Percentiles rank a stretch among this genome's conserved stretches.
Evolutionary conservation across 768 basidiomycete genomes (phyloP).

Genomic region (Serendipita sp.): DNA sequence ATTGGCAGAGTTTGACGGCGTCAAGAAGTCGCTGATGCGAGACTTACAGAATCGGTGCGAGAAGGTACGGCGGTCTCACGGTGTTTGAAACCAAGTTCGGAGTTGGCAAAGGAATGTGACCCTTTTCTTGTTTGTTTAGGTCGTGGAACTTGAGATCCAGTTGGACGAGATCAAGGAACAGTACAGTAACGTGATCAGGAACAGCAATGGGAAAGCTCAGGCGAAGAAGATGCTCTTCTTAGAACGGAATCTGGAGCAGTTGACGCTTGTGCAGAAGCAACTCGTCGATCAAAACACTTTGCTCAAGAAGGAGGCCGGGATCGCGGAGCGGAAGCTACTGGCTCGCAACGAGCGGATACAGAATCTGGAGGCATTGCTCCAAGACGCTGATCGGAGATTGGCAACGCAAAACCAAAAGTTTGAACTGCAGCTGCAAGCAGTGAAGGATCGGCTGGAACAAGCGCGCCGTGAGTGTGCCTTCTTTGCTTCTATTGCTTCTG

Average conservation of each 20-base stretch:
- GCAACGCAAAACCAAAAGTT: slow-evolving; percentile 92
- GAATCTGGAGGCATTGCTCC: slow-evolving; percentile 81
- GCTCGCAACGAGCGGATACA: slow-evolving; percentile 96
- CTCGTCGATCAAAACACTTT: slow-evolving; percentile 96
- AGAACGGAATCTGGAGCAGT: slow-evolving; percentile 87
- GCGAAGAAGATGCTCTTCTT: slow-evolving; percentile 99
- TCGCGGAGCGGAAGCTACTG: slow-evolving; percentile 89
- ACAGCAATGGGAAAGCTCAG: slow-evolving; percentile 95
- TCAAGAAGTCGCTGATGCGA: slow-evolving; percentile 97
- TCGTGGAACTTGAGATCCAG: slow-evolving; percentile 97
- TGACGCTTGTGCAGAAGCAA: slow-evolving; percentile 95
- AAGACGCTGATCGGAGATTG: slow-evolving; percentile 84
- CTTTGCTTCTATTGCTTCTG: not conserved
- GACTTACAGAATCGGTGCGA: slow-evolving; percentile 99
- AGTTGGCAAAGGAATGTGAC: not conserved
- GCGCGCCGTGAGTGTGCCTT: slow-evolving; percentile 52
- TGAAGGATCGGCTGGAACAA: slow-evolving; percentile 83
- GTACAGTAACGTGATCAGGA: slow-evolving; percentile 95
- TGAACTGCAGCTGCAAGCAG: slow-evolving; percentile 79
- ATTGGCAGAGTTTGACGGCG: slow-evolving; percentile 93
- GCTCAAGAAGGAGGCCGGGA: slow-evolving; percentile 92
- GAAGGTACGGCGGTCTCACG: slow-evolving; percentile 42
- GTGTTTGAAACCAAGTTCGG: not conserved
- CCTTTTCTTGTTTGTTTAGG: slow-evolving; percentile 30
- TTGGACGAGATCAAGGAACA: slow-evolving; percentile 97